These are phyloP conservation scores for Dipodascopsis uninucleata DNA, from an alignment of 805 yeast genomes.

Conservation along the genomic window DNA sequence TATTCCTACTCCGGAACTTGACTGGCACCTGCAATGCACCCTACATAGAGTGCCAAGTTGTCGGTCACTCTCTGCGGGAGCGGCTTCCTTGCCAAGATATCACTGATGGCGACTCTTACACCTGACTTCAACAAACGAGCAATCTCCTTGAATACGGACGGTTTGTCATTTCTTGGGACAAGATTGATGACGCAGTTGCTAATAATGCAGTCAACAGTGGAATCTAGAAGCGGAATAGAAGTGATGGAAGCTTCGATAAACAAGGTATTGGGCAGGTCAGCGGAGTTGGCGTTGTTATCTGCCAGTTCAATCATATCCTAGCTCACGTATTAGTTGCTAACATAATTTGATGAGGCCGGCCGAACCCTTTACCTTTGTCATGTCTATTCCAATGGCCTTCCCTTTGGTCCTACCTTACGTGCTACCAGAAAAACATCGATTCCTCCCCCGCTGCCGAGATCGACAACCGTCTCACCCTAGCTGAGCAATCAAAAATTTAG, in stretches of 20 bases:
- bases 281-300: background rate
- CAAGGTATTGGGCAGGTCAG: background rate
- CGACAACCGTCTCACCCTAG: conserved; percentile 2
- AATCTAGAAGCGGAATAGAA: background rate
- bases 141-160: background rate
- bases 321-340: no score
- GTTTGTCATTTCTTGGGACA: conserved; percentile 2
- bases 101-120: conserved; percentile 2
- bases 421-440: conserved; percentile 2
- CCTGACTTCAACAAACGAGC: conserved; percentile 2
- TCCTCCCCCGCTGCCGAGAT: conserved; percentile 4
- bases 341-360: no score
- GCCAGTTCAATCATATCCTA: conserved; percentile 4
- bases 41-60: background rate
- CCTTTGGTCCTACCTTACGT: conserved; percentile 4
- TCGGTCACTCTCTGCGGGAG: conserved; percentile 1
- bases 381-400: conserved; percentile 1
- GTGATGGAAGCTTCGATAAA: conserved; percentile 3
- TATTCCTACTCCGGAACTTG: background rate
- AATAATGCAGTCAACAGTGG: background rate
- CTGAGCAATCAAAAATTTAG: background rate
- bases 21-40: conserved; percentile 5
- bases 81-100: conserved; percentile 1
- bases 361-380: conserved; percentile 1
- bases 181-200: conserved; percentile 4